Conservation (phyloP, 148 eudicot genomes). For the Polygonum maritimum region DNA sequence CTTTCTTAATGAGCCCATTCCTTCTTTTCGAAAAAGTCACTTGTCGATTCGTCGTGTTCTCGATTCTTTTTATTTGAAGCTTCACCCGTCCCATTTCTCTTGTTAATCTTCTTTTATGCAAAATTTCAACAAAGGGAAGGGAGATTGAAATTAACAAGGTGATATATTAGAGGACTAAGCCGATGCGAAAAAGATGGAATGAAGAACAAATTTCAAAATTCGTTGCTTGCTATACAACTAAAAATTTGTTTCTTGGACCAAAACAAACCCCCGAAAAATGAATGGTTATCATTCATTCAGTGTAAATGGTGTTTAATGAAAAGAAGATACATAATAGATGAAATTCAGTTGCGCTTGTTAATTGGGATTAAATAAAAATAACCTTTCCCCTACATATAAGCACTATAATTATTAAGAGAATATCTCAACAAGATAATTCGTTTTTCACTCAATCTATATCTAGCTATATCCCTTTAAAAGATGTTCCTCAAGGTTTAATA, state of each 20-base stretch:
- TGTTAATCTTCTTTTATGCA: neutral
- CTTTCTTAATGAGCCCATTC: conserved; percentile 79
- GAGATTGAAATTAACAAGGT: neutral
- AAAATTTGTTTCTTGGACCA: neutral
- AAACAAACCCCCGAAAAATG: neutral
- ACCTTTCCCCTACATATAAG: too few relatives aligned
- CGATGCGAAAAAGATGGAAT: neutral
- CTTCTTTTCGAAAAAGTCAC: conserved; percentile 81
- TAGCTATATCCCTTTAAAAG: too few relatives aligned
- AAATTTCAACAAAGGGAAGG: neutral
- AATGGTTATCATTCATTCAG: neutral
- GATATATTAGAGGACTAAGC: neutral
- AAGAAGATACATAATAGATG: neutral
- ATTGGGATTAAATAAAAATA: too few relatives aligned
- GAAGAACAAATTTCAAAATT: neutral
- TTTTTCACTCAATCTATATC: too few relatives aligned
- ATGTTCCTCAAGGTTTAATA: too few relatives aligned
- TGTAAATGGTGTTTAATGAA: neutral
- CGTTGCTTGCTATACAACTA: neutral
- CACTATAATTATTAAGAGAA: too few relatives aligned
- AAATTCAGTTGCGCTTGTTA: neutral
- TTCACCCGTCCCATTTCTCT: conserved; percentile 60
- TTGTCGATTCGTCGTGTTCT: conserved; percentile 63
- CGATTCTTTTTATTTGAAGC: conserved; percentile 63
- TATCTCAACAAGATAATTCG: too few relatives aligned